A percentile compares a stretch with the other conserved stretches of the same genome.
phyloP scores from a whole-genome alignment of 139 green algal species.

The Micractinium conductrix region DNA sequence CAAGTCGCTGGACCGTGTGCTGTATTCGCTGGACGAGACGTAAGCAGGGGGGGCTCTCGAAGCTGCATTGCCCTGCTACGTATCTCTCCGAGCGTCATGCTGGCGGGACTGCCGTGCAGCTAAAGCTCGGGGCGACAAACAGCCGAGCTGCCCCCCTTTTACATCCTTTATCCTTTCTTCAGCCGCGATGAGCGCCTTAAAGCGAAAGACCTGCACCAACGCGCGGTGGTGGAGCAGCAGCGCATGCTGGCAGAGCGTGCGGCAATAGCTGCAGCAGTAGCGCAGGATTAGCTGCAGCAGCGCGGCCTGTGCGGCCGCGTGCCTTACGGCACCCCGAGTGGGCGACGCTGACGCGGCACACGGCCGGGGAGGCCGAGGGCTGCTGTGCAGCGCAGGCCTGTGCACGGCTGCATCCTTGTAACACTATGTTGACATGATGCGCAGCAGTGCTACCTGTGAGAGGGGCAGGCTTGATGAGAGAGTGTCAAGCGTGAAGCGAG shows the following conservation, averaged over 20 bases:
- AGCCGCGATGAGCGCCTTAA: constrained; percentile 14
- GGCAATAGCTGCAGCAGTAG: background rate
- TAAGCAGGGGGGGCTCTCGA: no score
- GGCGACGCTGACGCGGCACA: no score
- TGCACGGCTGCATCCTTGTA: no score
- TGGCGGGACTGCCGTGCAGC: background rate
- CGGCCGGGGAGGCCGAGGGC: no score
- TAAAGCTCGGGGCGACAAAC: background rate
- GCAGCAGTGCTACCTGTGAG: no score
- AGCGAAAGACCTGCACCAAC: background rate
- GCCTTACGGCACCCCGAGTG: no score
- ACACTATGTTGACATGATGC: no score
- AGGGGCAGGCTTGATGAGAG: no score
- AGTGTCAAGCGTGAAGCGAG: no score
- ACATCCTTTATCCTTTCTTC: background rate
- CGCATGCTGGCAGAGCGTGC: constrained; percentile 11
- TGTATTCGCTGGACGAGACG: constrained; percentile 40
- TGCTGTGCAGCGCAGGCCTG: no score
- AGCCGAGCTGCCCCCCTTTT: background rate
- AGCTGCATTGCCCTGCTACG: background rate
- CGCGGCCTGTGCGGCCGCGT: no score
- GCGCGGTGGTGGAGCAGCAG: background rate
- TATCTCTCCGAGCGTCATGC: background rate
- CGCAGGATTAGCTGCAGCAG: no score
- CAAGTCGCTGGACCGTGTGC: constrained; percentile 33